phyloP scores from a whole-genome alignment of 2,329 filamentous ascomycete species.

The Arthroderma sp. region DNA sequence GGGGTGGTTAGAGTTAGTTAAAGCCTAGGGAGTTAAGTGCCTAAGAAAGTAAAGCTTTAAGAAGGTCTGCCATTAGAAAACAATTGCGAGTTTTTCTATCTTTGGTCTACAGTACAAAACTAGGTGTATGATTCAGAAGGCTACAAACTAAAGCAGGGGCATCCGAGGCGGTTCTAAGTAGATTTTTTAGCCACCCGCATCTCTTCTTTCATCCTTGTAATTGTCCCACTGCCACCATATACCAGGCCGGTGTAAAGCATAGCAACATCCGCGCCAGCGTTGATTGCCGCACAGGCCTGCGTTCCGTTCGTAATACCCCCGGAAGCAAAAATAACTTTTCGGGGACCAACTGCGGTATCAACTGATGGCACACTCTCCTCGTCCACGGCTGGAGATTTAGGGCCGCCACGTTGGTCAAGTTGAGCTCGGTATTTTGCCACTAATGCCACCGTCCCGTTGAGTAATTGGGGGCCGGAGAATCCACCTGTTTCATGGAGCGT shows the following conservation, averaged over 20 bases:
- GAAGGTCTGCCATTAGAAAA: no score
- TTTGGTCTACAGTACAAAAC: background rate
- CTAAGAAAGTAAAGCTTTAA: no score
- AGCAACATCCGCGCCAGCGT: conserved; percentile 79
- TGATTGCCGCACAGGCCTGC: conserved; percentile 68
- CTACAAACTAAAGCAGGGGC: no score
- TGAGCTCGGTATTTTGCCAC: conserved; percentile 66
- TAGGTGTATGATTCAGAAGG: background rate
- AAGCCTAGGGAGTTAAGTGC: no score
- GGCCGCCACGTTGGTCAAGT: conserved; percentile 43
- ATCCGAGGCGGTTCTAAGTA: background rate
- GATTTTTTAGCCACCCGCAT: conserved; percentile 24
- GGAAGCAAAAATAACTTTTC: conserved; percentile 81
- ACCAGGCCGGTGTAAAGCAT: conserved; percentile 78
- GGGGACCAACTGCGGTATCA: conserved; percentile 17
- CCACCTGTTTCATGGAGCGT: conserved; percentile 69
- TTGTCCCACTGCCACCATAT: conserved; percentile 51
- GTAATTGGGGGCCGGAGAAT: conserved; percentile 83
- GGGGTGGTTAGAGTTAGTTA: no score
- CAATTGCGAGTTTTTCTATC: background rate
- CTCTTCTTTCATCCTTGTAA: conserved; percentile 42
- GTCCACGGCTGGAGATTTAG: conserved; percentile 10
- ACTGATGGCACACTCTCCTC: conserved; percentile 15
- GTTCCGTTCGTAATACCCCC: conserved; percentile 84
- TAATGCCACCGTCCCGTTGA: conserved; percentile 63